phyloP scores from a whole-genome alignment of 2,329 filamentous ascomycete species.

The Penicillium vulpinum region DNA sequence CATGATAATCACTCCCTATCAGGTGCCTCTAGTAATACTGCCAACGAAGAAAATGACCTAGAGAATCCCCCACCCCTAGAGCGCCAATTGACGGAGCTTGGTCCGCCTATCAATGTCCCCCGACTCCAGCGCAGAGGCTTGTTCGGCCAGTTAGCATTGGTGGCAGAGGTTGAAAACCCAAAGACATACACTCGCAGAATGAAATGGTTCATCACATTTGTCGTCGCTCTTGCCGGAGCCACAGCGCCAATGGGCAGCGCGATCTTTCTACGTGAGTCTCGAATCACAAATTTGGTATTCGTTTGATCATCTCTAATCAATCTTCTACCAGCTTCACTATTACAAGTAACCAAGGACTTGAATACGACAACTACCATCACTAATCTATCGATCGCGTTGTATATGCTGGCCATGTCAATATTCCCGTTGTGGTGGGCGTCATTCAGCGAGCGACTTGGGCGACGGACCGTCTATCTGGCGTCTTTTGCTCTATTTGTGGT shows the following conservation, averaged over 20 bases:
- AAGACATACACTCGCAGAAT: constrained; percentile 69
- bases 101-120: constrained; percentile 50
- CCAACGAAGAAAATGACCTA: constrained; percentile 22
- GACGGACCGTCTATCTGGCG: constrained; percentile 74
- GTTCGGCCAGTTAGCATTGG: constrained; percentile 66
- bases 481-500: constrained; percentile 72
- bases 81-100: constrained; percentile 26
- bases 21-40: constrained; percentile 15
- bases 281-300: neutral
- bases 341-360: constrained; percentile 63
- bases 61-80: constrained; percentile 14
- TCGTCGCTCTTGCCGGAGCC: constrained; percentile 74
- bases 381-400: constrained; percentile 75
- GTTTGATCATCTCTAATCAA: neutral
- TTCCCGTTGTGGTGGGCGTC: constrained; percentile 87
- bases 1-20: constrained; percentile 22
- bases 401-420: constrained; percentile 80
- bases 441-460: constrained; percentile 70
- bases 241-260: constrained; percentile 80
- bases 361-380: constrained; percentile 64
- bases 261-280: constrained; percentile 73
- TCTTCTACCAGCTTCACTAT: constrained; percentile 61
- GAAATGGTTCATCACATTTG: constrained; percentile 82
- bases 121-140: constrained; percentile 66
- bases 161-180: constrained; percentile 77